Percentiles rank a stretch among this genome's conserved stretches.
phyloP scores from a whole-genome alignment of 2,329 filamentous ascomycete species.

The Scorias spongiosa region DNA sequence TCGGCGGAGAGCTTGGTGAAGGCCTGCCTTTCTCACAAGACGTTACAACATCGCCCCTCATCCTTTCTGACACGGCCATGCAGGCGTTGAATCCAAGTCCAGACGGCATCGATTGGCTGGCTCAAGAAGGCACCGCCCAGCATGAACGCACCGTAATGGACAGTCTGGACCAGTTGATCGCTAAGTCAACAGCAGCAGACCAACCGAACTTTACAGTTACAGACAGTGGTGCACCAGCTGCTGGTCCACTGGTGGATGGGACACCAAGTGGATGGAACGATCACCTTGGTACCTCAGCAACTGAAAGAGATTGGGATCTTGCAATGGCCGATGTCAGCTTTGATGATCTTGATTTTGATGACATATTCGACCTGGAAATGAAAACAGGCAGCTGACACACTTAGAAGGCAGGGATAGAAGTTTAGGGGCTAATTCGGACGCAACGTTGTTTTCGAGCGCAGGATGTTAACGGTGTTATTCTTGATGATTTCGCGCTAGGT shows the following conservation, averaged over 20 bases:
- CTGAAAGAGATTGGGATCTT: background rate
- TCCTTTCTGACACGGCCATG: background rate
- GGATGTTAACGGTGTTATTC: no score
- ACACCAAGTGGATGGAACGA: no score
- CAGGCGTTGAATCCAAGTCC: background rate
- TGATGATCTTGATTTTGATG: background rate
- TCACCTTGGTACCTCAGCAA: no score
- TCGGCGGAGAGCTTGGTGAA: constrained; percentile 10
- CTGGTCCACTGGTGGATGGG: no score
- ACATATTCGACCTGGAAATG: background rate
- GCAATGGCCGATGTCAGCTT: background rate
- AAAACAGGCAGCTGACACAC: background rate
- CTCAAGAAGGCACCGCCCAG: background rate
- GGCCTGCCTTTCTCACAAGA: constrained; percentile 14
- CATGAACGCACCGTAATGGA: background rate
- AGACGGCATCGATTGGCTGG: background rate
- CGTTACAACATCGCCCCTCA: constrained; percentile 7
- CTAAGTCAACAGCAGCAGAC: background rate
- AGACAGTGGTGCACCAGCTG: no score
- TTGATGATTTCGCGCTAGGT: no score
- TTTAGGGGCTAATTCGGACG: no score
- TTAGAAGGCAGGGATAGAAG: no score
- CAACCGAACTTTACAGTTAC: background rate
- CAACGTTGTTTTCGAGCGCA: no score
- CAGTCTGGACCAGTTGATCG: background rate